Evolutionary conservation across 495 filamentous ascomycete genomes (phyloP).

Genomic region (Aspergillus steynii): DNA sequence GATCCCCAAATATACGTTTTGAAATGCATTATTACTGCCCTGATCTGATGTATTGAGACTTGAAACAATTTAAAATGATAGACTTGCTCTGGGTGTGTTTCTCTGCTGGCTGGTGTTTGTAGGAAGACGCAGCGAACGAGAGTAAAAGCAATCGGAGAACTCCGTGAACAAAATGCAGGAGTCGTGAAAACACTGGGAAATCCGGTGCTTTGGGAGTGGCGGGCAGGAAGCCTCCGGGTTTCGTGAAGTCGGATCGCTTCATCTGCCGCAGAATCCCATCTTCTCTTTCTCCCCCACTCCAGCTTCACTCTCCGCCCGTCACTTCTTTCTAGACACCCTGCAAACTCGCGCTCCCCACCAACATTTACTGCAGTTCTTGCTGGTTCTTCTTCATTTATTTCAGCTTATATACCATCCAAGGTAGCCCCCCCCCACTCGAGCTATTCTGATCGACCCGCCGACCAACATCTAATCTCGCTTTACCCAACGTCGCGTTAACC

Average conservation of each 20-base stretch:
- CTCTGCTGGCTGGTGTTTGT: background rate
- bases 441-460: slow-evolving; percentile 3
- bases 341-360: background rate
- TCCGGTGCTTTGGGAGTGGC: background rate
- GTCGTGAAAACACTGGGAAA: background rate
- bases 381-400: background rate
- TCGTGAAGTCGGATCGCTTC: slow-evolving; percentile 7
- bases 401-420: background rate
- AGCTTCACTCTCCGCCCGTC: slow-evolving; percentile 16
- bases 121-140: background rate
- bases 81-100: background rate
- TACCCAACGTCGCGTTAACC: slow-evolving; percentile 5
- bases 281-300: slow-evolving; percentile 12
- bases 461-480: slow-evolving; percentile 3
- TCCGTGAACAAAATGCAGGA: background rate
- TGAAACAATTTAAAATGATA: slow-evolving; percentile 1
- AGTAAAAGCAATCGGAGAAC: background rate
- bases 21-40: slow-evolving; percentile 15
- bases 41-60: slow-evolving; percentile 5
- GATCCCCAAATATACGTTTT: slow-evolving; percentile 42
- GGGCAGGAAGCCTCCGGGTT: background rate
- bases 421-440: background rate
- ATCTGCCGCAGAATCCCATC: slow-evolving; percentile 3
- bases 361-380: background rate
- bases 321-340: slow-evolving; percentile 7